Evolutionary conservation across 2,329 filamentous ascomycete genomes (phyloP), one percentile per base, ranked within the genome.

Genomic region (Alternaria triticimaculans): DNA sequence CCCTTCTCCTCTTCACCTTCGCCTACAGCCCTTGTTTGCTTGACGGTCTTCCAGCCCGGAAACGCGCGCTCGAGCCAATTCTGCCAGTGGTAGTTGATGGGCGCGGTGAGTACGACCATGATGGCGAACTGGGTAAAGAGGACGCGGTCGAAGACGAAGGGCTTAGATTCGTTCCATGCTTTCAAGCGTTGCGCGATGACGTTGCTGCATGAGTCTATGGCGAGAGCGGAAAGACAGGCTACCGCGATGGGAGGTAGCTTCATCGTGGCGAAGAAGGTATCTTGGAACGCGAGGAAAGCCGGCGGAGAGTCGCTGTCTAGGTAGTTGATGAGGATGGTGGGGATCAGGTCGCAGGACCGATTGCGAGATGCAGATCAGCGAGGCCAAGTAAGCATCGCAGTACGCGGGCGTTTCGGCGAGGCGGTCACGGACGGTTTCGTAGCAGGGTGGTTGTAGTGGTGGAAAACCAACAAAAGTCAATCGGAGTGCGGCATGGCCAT

Each of bases 21-120:
- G 4, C 50, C 60, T n/a, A 60, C 63, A 25, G 63, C 59, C 25
- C 71, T 59, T 23, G 65, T 69, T 23, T 63, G 66, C 49, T 65
- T 74, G 3, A 73, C 70, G 1, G 66, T 68, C 67, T 71, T 77
- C 76, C 76, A 79, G 0, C 90, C 89, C 0, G 94, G 94, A 74
- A 93, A 96, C 5, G 85, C 82, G 9, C 85, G 82, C 78, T 97
- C 94, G 41, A 97, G 86, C 78, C 87, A 92, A 43, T 89, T 86
- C 84, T 97, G 94, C 94, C 93, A 97, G 72, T 92, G 80, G 76
- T 92, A 93, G 80, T 97, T 97, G 45, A 92, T 90, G 1, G 94
- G 93, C 25, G 90, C 90, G 75, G 86, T 90, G 60, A 97, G 76
- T 37, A 91, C 75, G 60, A 89, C 87, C 82, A 91, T 96, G 62